Percentiles rank a stretch among this genome's conserved stretches.
Conservation (phyloP, 495 filamentous ascomycete species). For the Symbiotaphrina buchneri region DNA sequence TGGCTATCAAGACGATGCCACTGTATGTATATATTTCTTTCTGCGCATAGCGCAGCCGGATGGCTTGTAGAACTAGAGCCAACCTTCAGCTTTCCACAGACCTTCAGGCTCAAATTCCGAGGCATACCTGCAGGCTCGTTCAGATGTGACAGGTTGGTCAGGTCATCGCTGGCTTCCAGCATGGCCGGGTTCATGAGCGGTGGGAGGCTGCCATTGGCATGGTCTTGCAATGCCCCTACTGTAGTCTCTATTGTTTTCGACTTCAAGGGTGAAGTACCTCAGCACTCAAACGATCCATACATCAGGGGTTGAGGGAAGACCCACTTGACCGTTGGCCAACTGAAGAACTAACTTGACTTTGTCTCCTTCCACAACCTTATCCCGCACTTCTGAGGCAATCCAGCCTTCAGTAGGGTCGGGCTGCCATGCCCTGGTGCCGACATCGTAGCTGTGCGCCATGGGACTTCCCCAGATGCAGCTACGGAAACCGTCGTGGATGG, state of each 20-base stretch:
- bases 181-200: conserved; percentile 96
- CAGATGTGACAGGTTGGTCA: conserved; percentile 92
- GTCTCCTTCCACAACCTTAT: conserved; percentile 64
- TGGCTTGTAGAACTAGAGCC: conserved; percentile 72
- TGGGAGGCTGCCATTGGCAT: conserved; percentile 47
- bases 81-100: not conserved
- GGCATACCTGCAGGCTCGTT: conserved; percentile 90
- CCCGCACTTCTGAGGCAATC: conserved; percentile 85
- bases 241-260: conserved; percentile 66
- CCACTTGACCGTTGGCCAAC: conserved; percentile 84
- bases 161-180: conserved; percentile 94
- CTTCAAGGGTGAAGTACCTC: conserved; percentile 18
- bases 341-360: conserved; percentile 71
- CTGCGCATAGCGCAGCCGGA: conserved; percentile 90
- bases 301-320: not conserved
- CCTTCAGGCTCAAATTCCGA: not conserved
- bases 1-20: conserved; percentile 95
- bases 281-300: not conserved
- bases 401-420: conserved; percentile 88
- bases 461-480: no score
- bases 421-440: conserved; percentile 96
- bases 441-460: conserved; percentile 95
- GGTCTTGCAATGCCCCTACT: conserved; percentile 50
- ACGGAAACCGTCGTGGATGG: no score
- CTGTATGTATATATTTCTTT: conserved; percentile 99